phyloP scores from a whole-genome alignment of 495 filamentous ascomycete genomes.

The Penicillium malachiteum region DNA sequence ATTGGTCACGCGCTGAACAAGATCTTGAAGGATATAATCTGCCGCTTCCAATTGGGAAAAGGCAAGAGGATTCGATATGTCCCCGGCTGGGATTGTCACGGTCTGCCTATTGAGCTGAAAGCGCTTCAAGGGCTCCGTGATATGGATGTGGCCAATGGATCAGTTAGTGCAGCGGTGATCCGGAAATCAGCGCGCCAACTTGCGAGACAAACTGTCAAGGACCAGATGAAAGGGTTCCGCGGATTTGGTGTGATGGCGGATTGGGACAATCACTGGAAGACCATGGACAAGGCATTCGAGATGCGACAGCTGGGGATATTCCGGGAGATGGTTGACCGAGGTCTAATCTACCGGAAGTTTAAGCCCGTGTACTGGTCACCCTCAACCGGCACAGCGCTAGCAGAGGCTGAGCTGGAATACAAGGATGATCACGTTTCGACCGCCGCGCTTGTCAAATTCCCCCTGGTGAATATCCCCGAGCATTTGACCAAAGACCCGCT shows the following conservation, averaged over 20 bases:
- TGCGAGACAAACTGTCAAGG: slow-evolving; percentile 68
- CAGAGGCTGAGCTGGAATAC: slow-evolving; percentile 96
- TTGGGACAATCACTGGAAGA: slow-evolving; percentile 89
- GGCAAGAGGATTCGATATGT: slow-evolving; percentile 81
- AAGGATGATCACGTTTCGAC: slow-evolving; percentile 77
- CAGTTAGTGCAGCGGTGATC: slow-evolving; percentile 44
- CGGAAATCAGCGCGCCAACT: slow-evolving; percentile 72
- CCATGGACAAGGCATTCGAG: slow-evolving; percentile 88
- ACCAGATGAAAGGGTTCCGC: slow-evolving; percentile 80
- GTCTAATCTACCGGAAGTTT: slow-evolving; percentile 80
- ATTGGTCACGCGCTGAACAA: slow-evolving; percentile 99
- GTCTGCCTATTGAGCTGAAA: slow-evolving; percentile 94
- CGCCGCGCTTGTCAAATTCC: slow-evolving; percentile 81
- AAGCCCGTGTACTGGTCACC: slow-evolving; percentile 98
- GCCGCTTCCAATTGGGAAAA: slow-evolving; percentile 72
- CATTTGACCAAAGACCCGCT: slow-evolving; percentile 40
- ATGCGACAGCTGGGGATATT: slow-evolving; percentile 83
- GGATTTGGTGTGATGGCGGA: slow-evolving; percentile 90
- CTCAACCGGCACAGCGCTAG: slow-evolving; percentile 83
- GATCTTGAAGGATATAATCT: slow-evolving; percentile 90
- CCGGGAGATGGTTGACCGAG: slow-evolving; percentile 76
- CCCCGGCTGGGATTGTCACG: slow-evolving; percentile 98
- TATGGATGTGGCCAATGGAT: slow-evolving; percentile 13
- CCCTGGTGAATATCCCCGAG: slow-evolving; percentile 54
- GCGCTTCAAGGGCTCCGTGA: slow-evolving; percentile 66